Evolutionary conservation across 2,329 filamentous ascomycete genomes (phyloP), one percentile per base, ranked within the genome.

Genomic region (Sporothrix globosa): DNA sequence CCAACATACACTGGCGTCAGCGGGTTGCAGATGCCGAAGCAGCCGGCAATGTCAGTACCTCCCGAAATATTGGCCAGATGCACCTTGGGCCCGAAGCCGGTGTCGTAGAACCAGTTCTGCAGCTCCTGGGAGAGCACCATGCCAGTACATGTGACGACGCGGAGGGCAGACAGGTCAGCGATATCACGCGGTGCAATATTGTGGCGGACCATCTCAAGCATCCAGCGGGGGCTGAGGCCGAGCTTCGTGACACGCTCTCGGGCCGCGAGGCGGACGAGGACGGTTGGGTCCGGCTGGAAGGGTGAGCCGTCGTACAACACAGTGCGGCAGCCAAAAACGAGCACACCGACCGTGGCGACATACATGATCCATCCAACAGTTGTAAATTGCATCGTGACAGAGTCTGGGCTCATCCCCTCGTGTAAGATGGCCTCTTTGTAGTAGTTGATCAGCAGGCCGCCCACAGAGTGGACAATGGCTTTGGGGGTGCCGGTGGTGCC

Each of bases 301-400:
- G 92, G 92, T 10, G 89, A 92, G 3, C 92, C 93, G 76, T 96
- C 92, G 77, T 96, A 96, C n/a, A 95, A 82, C 1, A 96, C 79
- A 1, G 86, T 82, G 6, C 87, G 84, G 0, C 84, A 83, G 9
- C 92, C 91, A 52, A 83, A 80, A 0, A 90, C 75, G 9, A 95
- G 82, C 4, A 83, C 82, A 24, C 84, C 82, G 0, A 92, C 82
- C 50, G 85, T 86, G 2, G 83, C 80, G 10, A 93, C 81, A 77
- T 95, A 96, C 92, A 97, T 96, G 80, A 97, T 96, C 92, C 92
- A 96, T 0, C 91, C 91, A 0, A 91, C 93, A 0, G 88, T 91
- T 0, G 88, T 88, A 76, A 85, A 88, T 77, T 88, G 85, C 70
- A 88, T 74, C 0, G 79, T 76, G 1, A 87, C 81, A 56, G 79